phyloP scores from a whole-genome alignment of 768 basidiomycete genomes.

The Neoboletus brunneissimus region DNA sequence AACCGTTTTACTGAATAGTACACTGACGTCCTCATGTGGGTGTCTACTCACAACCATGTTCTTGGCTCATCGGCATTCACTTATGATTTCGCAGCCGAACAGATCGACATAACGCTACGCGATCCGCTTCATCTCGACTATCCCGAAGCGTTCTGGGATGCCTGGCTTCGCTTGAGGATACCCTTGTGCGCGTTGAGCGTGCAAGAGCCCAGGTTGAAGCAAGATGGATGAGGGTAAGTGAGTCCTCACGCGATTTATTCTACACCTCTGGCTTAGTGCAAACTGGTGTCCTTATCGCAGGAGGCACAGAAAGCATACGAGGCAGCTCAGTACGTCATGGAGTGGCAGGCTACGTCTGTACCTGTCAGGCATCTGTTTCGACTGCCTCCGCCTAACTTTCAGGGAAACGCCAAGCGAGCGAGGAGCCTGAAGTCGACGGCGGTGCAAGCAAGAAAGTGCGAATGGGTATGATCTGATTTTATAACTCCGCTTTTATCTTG shows the following conservation, averaged over 20 bases:
- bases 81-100: conserved; percentile 40
- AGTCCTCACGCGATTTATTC: not conserved
- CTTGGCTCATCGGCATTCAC: not conserved
- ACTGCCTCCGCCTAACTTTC: conserved; percentile 38
- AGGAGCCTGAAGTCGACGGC: conserved; percentile 36
- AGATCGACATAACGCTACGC: conserved; percentile 55
- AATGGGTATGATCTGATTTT: conserved; percentile 46
- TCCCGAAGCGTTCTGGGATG: conserved; percentile 93
- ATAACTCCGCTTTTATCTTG: not conserved
- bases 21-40: conserved; percentile 72
- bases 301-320: conserved; percentile 61
- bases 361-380: conserved; percentile 29
- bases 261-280: not conserved
- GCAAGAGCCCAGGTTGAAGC: conserved; percentile 61
- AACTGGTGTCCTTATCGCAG: conserved; percentile 32
- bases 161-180: conserved; percentile 73
- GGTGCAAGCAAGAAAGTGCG: conserved; percentile 60
- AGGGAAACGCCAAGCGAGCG: conserved; percentile 65
- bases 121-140: conserved; percentile 84
- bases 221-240: conserved; percentile 58
- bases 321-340: conserved; percentile 44
- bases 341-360: conserved; percentile 37
- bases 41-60: not conserved
- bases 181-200: conserved; percentile 61
- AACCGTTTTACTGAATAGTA: no score